Conservation (phyloP, 805 yeast species). For the Lachancea meyersii region DNA sequence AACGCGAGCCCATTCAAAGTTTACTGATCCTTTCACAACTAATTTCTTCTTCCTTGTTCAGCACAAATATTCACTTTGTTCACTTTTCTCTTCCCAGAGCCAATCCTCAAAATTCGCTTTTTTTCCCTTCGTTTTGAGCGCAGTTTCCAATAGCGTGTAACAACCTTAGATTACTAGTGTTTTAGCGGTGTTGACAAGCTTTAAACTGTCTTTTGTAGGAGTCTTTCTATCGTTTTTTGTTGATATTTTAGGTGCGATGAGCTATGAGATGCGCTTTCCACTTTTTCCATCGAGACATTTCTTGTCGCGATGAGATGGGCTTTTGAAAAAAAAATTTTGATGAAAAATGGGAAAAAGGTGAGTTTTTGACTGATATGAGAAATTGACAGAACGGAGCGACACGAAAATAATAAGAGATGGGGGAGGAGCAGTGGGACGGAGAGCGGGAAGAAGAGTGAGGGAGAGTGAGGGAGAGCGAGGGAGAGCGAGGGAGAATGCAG, state of each 20-base stretch:
- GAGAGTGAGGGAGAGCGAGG: too few relatives aligned
- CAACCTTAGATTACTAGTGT: not conserved
- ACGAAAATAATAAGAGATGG: not conserved
- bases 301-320: conserved; percentile 1
- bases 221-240: not conserved
- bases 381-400: not conserved
- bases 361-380: not conserved
- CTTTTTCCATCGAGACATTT: conserved; percentile 1
- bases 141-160: not conserved
- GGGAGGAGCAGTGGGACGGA: not conserved
- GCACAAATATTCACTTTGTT: too few relatives aligned
- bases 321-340: not conserved
- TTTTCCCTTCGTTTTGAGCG: not conserved
- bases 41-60: too few relatives aligned
- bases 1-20: not conserved
- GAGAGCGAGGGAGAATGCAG: too few relatives aligned
- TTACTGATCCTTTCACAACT: not conserved
- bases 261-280: conserved; percentile 2
- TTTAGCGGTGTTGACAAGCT: not conserved
- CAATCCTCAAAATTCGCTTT: too few relatives aligned
- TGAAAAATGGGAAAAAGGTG: not conserved
- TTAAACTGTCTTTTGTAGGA: not conserved
- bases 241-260: not conserved
- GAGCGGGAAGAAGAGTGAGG: not conserved
- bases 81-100: too few relatives aligned